phyloP scores from a whole-genome alignment of 208 protist species.

The Acanthamoeba pearcei region DNA sequence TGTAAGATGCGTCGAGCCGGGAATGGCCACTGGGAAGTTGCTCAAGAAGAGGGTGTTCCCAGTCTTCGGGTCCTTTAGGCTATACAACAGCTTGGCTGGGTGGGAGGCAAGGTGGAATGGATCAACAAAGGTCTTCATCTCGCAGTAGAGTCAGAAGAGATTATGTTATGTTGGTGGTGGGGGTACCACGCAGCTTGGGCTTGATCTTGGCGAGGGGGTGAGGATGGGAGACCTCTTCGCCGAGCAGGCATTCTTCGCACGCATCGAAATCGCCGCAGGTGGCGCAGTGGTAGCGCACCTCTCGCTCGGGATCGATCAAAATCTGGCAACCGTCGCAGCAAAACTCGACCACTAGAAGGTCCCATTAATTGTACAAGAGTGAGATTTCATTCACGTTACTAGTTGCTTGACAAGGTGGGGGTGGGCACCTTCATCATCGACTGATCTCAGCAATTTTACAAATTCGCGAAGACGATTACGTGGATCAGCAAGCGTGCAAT shows the following conservation, averaged over 20 bases:
- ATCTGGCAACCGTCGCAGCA: constrained; percentile 39
- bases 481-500: background rate
- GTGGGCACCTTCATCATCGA: too few species aligned
- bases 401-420: too few species aligned
- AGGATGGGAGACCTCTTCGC: constrained; percentile 39
- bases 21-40: constrained; percentile 56
- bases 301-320: constrained; percentile 49
- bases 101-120: background rate
- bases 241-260: constrained; percentile 51
- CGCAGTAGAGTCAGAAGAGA: background rate
- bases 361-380: too few species aligned
- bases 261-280: constrained; percentile 60
- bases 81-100: constrained; percentile 57
- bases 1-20: constrained; percentile 27
- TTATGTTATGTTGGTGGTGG: background rate
- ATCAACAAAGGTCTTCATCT: background rate
- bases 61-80: constrained; percentile 24
- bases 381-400: too few species aligned
- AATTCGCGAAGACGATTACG: background rate
- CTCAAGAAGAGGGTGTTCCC: constrained; percentile 61
- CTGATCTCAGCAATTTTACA: background rate
- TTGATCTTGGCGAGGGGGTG: constrained; percentile 50
- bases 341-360: constrained; percentile 7
- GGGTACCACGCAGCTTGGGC: constrained; percentile 23
- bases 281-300: constrained; percentile 36